Conservation (phyloP, 1,284 basidiomycete genomes). For the Malassezia furfur region DNA sequence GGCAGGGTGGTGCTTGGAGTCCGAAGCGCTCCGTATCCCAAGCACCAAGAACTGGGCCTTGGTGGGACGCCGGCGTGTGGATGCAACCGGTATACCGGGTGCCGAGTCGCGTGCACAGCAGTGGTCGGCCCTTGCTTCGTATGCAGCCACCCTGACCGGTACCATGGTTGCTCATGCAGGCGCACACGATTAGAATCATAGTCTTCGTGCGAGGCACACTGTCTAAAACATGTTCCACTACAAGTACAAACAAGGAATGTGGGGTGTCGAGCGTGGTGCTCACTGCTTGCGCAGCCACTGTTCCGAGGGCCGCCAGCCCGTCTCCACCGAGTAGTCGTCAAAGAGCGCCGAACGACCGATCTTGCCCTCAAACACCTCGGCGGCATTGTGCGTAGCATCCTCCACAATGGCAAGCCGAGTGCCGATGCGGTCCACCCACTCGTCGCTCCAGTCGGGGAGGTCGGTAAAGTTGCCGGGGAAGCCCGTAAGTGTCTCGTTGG, state of each 20-base stretch:
- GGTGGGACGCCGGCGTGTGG: slow-evolving; percentile 51
- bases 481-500: slow-evolving; percentile 27
- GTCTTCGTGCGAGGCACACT: no score
- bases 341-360: slow-evolving; percentile 42
- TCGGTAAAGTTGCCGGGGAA: slow-evolving; percentile 28
- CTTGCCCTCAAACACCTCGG: slow-evolving; percentile 26
- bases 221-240: no score
- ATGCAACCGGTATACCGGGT: background rate
- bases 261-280: no score
- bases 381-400: slow-evolving; percentile 33
- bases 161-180: no score
- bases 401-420: slow-evolving; percentile 34
- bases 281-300: background rate
- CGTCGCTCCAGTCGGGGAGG: slow-evolving; percentile 38
- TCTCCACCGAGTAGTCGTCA: slow-evolving; percentile 18
- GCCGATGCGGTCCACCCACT: slow-evolving; percentile 21
- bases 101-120: background rate
- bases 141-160: no score
- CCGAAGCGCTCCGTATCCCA: slow-evolving; percentile 76
- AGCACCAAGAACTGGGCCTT: slow-evolving; percentile 87
- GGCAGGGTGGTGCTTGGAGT: slow-evolving; percentile 77
- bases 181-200: no score
- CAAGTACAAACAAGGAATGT: no score
- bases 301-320: slow-evolving; percentile 35
- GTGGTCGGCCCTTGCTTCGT: background rate